Evolutionary conservation across 441 rosid species (phyloP), one percentile per base, ranked within the genome.

Genomic region (Adansonia madagascariensis): DNA sequence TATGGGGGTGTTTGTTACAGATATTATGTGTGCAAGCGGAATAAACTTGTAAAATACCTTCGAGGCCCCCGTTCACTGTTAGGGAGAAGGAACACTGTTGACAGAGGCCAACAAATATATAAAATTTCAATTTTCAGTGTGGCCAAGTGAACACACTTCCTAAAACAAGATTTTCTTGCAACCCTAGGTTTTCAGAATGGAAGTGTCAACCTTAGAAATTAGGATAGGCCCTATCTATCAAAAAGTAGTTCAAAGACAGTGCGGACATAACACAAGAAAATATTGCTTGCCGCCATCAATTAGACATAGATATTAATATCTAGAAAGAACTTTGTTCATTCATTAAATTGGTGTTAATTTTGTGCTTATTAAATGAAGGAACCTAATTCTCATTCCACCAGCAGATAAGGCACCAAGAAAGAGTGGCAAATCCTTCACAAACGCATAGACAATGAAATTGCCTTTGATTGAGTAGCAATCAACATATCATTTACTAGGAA

Each of bases 71-170:
- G 22, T 22, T 56, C 60, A 56, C 60, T 56, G 60, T 17, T 57
- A 57, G 31, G 62, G 12, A 57, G 3, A 57, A 5, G 35, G 62
- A 6, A 57, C 18, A 66, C 12, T 43, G 11, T 66, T 15, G 52
- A 43, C 22, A 1, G 14, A 67, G 35, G 53, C 31, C 24, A 44
- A 66, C 3, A 43, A 17, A 41, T 41, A 20, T 17, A 66, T n/a
- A 17, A 17, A 5, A n/a, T 20, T 57, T 57, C 46, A 7, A 7
- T 71, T 68, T 52, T 52, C 61, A 56, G 11, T 56, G 20, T 8
- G 73, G 56, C 73, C 52, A 47, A 69, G 73, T 69, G 7, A 49
- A 22, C 44, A 46, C 24, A 8, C 35, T 22, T 68, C 22, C 55
- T 68, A 68, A 6, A 46, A 47, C 67, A 31, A 31, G 44, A 22